Evolutionary conservation across 306 rosid genomes (phyloP).

Genomic region (Prunus mongolica): DNA sequence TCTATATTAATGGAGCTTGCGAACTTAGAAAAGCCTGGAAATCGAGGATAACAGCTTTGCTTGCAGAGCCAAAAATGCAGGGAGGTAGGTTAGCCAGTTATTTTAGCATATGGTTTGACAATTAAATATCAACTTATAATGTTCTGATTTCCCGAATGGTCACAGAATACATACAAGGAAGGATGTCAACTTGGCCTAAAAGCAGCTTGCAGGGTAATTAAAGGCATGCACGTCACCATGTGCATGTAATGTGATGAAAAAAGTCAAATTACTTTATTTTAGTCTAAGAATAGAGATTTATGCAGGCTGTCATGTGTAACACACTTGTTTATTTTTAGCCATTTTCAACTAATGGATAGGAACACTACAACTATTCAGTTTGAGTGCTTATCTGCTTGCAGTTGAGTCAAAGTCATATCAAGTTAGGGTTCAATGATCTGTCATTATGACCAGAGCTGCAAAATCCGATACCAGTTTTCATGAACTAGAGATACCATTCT

Average conservation of each 20-base stretch:
- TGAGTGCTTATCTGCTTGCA: too few species aligned
- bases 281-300: not conserved
- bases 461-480: not conserved
- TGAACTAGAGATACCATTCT: not conserved
- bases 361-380: not conserved
- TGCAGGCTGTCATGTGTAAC: not conserved
- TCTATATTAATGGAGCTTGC: not conserved
- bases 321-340: not conserved
- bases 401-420: not conserved
- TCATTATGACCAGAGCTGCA: too few species aligned
- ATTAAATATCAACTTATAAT: not conserved
- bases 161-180: too few species aligned
- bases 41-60: constrained; percentile 14
- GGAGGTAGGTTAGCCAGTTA: not conserved
- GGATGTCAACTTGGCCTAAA: not conserved
- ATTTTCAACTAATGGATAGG: not conserved
- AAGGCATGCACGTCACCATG: constrained; percentile 21
- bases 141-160: not conserved
- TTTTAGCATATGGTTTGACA: too few species aligned
- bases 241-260: constrained; percentile 9
- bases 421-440: too few species aligned
- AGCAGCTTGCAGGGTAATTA: constrained; percentile 9
- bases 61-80: constrained; percentile 22
- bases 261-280: constrained; percentile 9
- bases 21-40: constrained; percentile 12